Percentiles rank a stretch among this genome's conserved stretches.
Conservation (phyloP, 2,329 filamentous ascomycete genomes). For the Curvularia verruculosa region DNA sequence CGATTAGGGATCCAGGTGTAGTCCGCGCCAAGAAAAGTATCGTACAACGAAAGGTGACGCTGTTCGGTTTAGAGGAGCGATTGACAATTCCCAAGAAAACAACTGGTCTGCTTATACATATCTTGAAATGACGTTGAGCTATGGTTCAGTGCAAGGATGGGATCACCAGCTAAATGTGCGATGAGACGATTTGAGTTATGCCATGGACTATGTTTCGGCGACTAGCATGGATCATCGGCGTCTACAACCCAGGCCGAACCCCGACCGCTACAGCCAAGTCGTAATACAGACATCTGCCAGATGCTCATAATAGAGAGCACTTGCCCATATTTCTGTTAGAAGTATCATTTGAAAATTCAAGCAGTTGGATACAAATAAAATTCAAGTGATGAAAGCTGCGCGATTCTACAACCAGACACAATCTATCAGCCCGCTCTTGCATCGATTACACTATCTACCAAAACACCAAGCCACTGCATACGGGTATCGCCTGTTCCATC, state of each 20-base stretch:
- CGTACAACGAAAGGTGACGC: neutral
- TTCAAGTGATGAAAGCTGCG: neutral
- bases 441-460: neutral
- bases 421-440: neutral
- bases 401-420: neutral
- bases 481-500: neutral
- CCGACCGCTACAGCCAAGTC: neutral
- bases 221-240: constrained; percentile 1
- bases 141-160: neutral
- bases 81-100: neutral
- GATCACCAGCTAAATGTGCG: neutral
- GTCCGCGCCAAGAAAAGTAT: neutral
- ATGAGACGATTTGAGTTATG: neutral
- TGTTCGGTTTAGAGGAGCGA: neutral
- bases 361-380: neutral
- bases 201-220: neutral
- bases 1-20: neutral
- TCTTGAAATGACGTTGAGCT: neutral
- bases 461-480: neutral
- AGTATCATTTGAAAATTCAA: neutral
- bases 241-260: neutral
- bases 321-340: neutral
- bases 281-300: neutral
- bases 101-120: neutral
- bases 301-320: neutral